phyloP scores from a whole-genome alignment of 768 basidiomycete genomes.

The Sarcodon aspratus region DNA sequence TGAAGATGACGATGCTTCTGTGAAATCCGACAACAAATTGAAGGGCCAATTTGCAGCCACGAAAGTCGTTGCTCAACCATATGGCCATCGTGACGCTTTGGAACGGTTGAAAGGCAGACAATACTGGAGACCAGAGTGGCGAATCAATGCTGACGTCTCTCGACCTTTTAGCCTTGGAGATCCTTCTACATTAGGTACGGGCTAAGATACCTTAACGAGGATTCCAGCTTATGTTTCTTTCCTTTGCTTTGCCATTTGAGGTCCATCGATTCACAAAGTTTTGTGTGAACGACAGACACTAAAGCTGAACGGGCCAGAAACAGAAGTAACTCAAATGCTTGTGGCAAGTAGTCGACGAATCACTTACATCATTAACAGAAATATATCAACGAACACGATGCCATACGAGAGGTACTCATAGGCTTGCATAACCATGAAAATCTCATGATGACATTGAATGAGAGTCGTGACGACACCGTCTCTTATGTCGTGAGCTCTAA shows the following conservation, averaged over 20 bases:
- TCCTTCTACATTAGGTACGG: slow-evolving; percentile 60
- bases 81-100: slow-evolving; percentile 40
- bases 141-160: slow-evolving; percentile 28
- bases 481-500: slow-evolving; percentile 19
- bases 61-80: slow-evolving; percentile 9
- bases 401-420: slow-evolving; percentile 68
- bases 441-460: slow-evolving; percentile 31
- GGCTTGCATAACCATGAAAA: slow-evolving; percentile 64
- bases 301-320: slow-evolving; percentile 26
- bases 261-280: slow-evolving; percentile 30
- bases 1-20: neutral
- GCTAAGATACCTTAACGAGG: neutral
- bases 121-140: slow-evolving; percentile 69
- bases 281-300: slow-evolving; percentile 26
- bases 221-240: neutral
- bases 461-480: slow-evolving; percentile 14
- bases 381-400: slow-evolving; percentile 66
- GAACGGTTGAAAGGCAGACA: slow-evolving; percentile 53
- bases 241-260: slow-evolving; percentile 19
- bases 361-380: slow-evolving; percentile 25
- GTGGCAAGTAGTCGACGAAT: neutral
- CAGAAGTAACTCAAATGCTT: slow-evolving; percentile 23
- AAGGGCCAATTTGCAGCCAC: neutral
- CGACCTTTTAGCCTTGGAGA: slow-evolving; percentile 52
- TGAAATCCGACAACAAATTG: neutral